These are phyloP conservation scores for Harrya chromipes DNA, from an alignment of 768 basidiomycete genomes.

Conservation along the genomic window DNA sequence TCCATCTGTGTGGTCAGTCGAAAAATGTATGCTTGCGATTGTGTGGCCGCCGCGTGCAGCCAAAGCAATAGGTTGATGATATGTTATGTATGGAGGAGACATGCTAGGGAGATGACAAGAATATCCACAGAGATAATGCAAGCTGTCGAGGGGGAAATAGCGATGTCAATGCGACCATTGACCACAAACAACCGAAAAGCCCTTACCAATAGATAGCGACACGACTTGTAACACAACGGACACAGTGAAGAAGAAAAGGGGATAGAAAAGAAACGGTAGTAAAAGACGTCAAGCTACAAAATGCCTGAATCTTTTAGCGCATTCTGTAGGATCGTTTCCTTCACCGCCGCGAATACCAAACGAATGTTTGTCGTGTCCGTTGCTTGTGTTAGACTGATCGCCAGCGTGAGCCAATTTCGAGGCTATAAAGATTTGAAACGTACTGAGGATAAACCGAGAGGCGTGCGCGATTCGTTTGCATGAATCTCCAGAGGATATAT, in stretches of 20 bases:
- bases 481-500: slow-evolving; percentile 93
- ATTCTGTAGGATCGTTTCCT: slow-evolving; percentile 92
- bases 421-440: slow-evolving; percentile 25
- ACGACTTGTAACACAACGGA: slow-evolving; percentile 9
- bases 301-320: slow-evolving; percentile 85
- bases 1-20: not conserved
- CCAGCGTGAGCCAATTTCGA: not conserved
- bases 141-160: slow-evolving; percentile 8
- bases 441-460: slow-evolving; percentile 91
- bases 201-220: slow-evolving; percentile 29
- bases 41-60: not conserved
- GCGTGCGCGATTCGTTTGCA: slow-evolving; percentile 82
- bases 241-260: not conserved
- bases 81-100: slow-evolving; percentile 23
- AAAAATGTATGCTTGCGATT: not conserved
- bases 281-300: slow-evolving; percentile 38
- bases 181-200: not conserved
- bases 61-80: slow-evolving; percentile 25
- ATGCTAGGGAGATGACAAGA: slow-evolving; percentile 25
- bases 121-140: slow-evolving; percentile 33
- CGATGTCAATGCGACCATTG: not conserved
- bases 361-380: slow-evolving; percentile 84
- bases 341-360: slow-evolving; percentile 83
- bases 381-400: slow-evolving; percentile 72
- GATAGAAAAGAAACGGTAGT: not conserved